These are phyloP conservation scores for Passalora sequoiae DNA, from an alignment of 2,329 filamentous ascomycete genomes.

Conservation along the genomic window DNA sequence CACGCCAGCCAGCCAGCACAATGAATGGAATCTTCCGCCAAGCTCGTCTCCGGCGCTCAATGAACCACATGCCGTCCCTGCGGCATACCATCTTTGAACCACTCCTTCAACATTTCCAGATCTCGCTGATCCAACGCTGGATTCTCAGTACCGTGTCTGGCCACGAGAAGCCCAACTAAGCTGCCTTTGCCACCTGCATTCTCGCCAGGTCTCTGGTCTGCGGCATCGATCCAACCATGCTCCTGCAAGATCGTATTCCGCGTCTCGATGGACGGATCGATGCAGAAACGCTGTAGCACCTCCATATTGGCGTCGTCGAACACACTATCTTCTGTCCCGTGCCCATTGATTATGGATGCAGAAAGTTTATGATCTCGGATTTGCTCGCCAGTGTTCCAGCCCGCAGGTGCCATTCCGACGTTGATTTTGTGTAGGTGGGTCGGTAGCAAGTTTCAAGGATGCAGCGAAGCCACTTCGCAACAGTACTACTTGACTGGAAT, in stretches of 20 bases:
- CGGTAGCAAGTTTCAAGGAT: too few species aligned
- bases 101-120: constrained; percentile 13
- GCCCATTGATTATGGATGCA: constrained; percentile 12
- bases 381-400: constrained; percentile 10
- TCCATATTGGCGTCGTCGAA: constrained; percentile 4
- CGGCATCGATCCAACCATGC: constrained; percentile 5
- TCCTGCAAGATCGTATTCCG: constrained; percentile 7
- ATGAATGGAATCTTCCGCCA: too few species aligned
- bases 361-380: constrained; percentile 12
- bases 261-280: neutral
- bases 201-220: neutral
- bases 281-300: constrained; percentile 6
- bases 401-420: constrained; percentile 5
- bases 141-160: constrained; percentile 9
- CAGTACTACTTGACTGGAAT: too few species aligned
- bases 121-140: constrained; percentile 12
- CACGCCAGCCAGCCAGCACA: too few species aligned
- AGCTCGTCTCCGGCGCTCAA: too few species aligned
- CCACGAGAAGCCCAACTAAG: constrained; percentile 5
- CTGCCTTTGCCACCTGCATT: constrained; percentile 2
- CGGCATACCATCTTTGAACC: constrained; percentile 11
- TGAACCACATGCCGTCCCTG: constrained; percentile 3
- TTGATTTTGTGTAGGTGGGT: too few species aligned
- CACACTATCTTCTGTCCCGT: constrained; percentile 2
- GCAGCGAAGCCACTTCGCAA: too few species aligned